Evolutionary conservation across 2,329 filamentous ascomycete species (phyloP), one percentile per base, ranked within the genome.

Genomic region (Amphichorda felina): DNA sequence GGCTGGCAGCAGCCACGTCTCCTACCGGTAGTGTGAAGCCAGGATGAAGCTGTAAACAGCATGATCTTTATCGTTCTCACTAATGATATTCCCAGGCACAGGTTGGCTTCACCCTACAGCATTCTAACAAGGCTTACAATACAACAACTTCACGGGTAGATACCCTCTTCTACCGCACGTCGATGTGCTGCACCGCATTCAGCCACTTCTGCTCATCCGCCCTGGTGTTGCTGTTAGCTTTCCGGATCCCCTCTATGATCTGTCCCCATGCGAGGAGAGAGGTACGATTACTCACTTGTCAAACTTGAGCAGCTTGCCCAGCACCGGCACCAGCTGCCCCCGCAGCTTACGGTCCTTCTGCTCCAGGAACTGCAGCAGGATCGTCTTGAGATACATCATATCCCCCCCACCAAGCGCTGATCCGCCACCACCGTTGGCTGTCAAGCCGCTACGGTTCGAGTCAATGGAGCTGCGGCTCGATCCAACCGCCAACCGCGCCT

Each of bases 141-240:
- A n/a, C n/a, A n/a, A n/a, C n/a, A n/a, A n/a, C n/a, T n/a, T n/a
- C n/a, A n/a, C n/a, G n/a, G n/a, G n/a, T n/a, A n/a, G n/a, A n/a
- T n/a, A n/a, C n/a, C n/a, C n/a, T n/a, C n/a, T n/a, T n/a, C 16
- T 19, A 59, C 34, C 57, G 49, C 30, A 54, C 55, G 13, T 54
- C 58, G 25, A 69, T 60, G 36, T 70, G 64, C 40, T 72, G 67
- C 13, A 94, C 78, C 3, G 82, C 86, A 14, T 78, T 72, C 58
- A 80, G 75, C 85, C 86, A 94, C 58, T 85, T 89, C 58, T 91
- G 79, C 59, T 91, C 82, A 46, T 94, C 87, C 21, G 57, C 47
- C 41, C 68, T 71, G 33, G 16, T n/a, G n/a, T n/a, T n/a, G n/a
- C n/a, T n/a, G n/a, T 32, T n/a, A 7, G n/a, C 8, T 26, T 11